Evolutionary conservation across 495 filamentous ascomycete genomes (phyloP), one percentile per base, ranked within the genome.

Genomic region (Aspergillus conjunctus): DNA sequence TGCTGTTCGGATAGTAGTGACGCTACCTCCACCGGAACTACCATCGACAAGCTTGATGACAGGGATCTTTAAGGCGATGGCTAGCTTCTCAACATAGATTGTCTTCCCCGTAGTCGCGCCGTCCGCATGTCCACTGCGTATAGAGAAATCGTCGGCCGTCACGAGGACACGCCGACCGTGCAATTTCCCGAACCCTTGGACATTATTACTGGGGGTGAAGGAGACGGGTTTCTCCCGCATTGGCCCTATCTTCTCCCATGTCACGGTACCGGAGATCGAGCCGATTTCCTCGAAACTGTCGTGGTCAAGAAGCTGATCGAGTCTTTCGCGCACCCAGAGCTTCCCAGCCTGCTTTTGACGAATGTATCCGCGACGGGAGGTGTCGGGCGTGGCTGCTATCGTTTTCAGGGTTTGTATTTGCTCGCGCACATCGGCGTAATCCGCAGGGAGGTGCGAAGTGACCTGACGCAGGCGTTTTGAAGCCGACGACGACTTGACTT

Each of bases 31-130:
- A 4, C 85, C 84, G 7, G 81, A 85, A 22, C 78, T 82, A 7
- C 85, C 85, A 74, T 88, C 85, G 7, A 86, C 83, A 32, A 88
- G 72, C 62, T 88, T 88, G 4, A 88, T 67, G 17, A 87, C 82
- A 1, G 85, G 85, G 22, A 87, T 33, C 43, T 81, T 78, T 62
- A 83, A 39, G 14, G 74, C 74, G 53, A 83, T 61, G 11, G 79
- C 77, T 41, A 82, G 53, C 43, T 82, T 82, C 71, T 88, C 85
- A 59, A 84, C 71, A 59, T 87, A 86, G 8, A 85, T 72, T 14
- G 83, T 87, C 75, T 85, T 87, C 45, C 75, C 81, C 51, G 75
- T 68, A 54, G 80, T 74, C 7, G 83, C 77, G 0, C 85, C 85
- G 69, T 88, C 85, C 0, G 84, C 82, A 75, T 88, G 85, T 5